Conservation (phyloP, 2,329 filamentous ascomycete species). For the Fusarium staphyleae region DNA sequence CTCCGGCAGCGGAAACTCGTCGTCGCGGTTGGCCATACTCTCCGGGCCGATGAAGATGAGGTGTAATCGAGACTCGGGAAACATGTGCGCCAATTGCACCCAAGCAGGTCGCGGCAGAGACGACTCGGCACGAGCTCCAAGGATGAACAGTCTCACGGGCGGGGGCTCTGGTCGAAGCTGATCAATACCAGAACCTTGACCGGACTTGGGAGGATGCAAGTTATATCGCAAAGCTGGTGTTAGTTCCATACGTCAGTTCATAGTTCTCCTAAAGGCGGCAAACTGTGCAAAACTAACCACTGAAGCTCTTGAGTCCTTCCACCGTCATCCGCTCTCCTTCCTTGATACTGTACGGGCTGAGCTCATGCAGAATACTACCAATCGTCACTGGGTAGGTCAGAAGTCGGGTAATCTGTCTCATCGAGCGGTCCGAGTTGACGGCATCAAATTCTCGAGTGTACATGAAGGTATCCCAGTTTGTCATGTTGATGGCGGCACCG, state of each 20-base stretch:
- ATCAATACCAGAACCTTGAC: conserved; percentile 76
- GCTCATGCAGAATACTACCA: conserved; percentile 88
- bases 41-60: conserved; percentile 95
- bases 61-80: conserved; percentile 90
- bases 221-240: conserved; percentile 84
- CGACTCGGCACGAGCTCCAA: conserved; percentile 96
- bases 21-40: conserved; percentile 91
- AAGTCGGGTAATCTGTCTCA: conserved; percentile 91
- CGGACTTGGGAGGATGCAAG: conserved; percentile 83
- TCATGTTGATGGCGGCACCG: conserved; percentile 94
- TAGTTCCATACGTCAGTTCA: conserved; percentile 45
- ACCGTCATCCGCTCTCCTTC: conserved; percentile 77
- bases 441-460: conserved; percentile 92
- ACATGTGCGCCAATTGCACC: conserved; percentile 92
- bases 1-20: conserved; percentile 88
- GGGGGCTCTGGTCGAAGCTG: conserved; percentile 85
- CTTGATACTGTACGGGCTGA: conserved; percentile 89
- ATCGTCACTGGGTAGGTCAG: conserved; percentile 94
- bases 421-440: conserved; percentile 86
- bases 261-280: background rate
- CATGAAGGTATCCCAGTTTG: conserved; percentile 96
- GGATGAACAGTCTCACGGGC: conserved; percentile 88
- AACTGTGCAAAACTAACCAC: conserved; percentile 66
- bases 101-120: conserved; percentile 93
- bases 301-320: conserved; percentile 93